Percentiles rank a stretch among this genome's conserved stretches.
These are phyloP conservation scores for Cupressus sempervirens DNA, from an alignment of 75 land plant genomes.

Conservation along the genomic window DNA sequence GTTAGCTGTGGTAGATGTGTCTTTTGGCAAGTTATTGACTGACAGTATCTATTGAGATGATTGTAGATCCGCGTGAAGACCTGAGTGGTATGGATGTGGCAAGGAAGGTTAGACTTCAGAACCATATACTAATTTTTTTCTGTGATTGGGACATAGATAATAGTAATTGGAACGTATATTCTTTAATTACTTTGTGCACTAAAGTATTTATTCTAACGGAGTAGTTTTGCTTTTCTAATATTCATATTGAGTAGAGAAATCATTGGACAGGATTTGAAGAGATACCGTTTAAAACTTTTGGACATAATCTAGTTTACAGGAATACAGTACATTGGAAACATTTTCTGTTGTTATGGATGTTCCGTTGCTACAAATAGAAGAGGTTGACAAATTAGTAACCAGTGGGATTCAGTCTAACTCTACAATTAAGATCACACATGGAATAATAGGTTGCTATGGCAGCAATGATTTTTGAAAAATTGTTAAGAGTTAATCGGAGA, in stretches of 20 bases:
- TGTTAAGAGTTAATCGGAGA: not conserved
- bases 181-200: not conserved
- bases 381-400: not conserved
- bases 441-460: not conserved
- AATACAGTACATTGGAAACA: not conserved
- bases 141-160: not conserved
- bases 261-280: not conserved
- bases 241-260: not conserved
- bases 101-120: constrained; percentile 57
- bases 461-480: not conserved
- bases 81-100: constrained; percentile 93
- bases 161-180: not conserved
- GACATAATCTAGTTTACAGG: not conserved
- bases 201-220: not conserved
- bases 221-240: not conserved
- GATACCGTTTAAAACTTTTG: not conserved
- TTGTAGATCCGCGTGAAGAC: constrained; percentile 88
- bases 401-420: not conserved
- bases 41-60: constrained; percentile 9
- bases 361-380: not conserved
- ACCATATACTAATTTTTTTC: not conserved
- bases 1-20: not conserved
- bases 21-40: constrained; percentile 9
- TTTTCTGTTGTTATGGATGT: not conserved
- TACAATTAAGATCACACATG: not conserved